Evolutionary conservation across 2,329 filamentous ascomycete species (phyloP), one percentile per base, ranked within the genome.

Genomic region (Dendryphion nanum): DNA sequence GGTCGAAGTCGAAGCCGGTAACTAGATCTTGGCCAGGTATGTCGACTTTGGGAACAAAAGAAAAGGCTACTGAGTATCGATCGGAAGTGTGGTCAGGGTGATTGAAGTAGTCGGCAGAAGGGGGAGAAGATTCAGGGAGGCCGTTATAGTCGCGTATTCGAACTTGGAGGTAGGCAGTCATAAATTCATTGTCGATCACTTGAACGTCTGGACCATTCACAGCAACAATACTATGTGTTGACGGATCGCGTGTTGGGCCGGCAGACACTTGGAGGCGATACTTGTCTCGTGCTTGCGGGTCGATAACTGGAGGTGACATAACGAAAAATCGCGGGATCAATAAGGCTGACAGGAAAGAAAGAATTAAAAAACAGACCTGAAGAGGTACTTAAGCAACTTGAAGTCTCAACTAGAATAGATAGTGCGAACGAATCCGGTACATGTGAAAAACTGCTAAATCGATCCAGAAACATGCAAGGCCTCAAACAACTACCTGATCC

Each of bases 191-290:
- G 15, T 59, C 51, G 33, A 67, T 49, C 13, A 40, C 19, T 14
- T 51, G 53, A 6, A 53, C 39, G 2, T 52, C 38, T 6, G 45
- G 17, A 31, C 55, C 48, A 37, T 67, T 67, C 24, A 66, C 63
- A 14, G 53, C 44, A 19, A 67, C 51, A 29, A 56, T 46, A 4
- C 36, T 35, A 44, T 67, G 64, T 1, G 57, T 59, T 2, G 48
- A 51, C 4, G 49, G 18, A 36, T 63, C 48, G 38, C 66, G 65
- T 0, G 57, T 54, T 10, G 63, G 55, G 15, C 64, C 64, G 3
- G 61, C 57, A 6, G 62, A 64, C n/a, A 66, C 58, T 51, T 57
- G 55, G 4, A 67, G 53, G 7, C 63, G 57, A 37, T 67, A 67
- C 35, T 64, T 64, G 39, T 64, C 59, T 19, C 55, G 50, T 31